phyloP scores from a whole-genome alignment of 805 yeast species.

The Hanseniaspora guilliermondii region DNA sequence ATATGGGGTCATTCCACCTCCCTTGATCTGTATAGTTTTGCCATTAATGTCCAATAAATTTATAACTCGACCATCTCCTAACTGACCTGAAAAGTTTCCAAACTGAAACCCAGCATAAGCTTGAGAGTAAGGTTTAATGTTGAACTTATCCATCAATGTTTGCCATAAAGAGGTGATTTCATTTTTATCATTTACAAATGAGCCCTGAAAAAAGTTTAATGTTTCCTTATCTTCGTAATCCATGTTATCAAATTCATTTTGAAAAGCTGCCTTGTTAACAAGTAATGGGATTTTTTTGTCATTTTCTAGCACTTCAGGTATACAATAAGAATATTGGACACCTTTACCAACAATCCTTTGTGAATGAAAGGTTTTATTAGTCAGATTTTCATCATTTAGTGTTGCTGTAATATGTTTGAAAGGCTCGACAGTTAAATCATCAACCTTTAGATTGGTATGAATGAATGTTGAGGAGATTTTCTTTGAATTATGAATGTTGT shows the following conservation, averaged over 20 bases:
- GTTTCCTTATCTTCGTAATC: conserved; percentile 2
- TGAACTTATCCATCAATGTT: conserved; percentile 28
- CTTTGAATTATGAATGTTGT: conserved; percentile 20
- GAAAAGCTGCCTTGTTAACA: conserved; percentile 45
- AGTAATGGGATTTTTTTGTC: conserved; percentile 41
- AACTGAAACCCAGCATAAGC: conserved; percentile 95
- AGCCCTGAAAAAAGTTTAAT: conserved; percentile 31
- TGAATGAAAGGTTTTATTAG: conserved; percentile 30
- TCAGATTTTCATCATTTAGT: conserved; percentile 15
- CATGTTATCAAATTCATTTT: conserved; percentile 26
- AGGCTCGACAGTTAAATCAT: conserved; percentile 13
- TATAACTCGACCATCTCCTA: conserved; percentile 89
- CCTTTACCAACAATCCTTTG: conserved; percentile 39
- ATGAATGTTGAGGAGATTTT: conserved; percentile 18
- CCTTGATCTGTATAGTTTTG: conserved; percentile 61
- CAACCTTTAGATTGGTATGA: conserved; percentile 18
- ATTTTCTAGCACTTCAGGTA: conserved; percentile 47
- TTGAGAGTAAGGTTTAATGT: conserved; percentile 69
- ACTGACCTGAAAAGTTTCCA: conserved; percentile 92
- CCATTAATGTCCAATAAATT: conserved; percentile 54
- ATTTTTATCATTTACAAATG: conserved; percentile 36
- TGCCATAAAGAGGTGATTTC: conserved; percentile 52
- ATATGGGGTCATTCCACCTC: conserved; percentile 84
- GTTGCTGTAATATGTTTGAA: not conserved
- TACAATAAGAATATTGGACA: conserved; percentile 63